A percentile compares a stretch with the other conserved stretches of the same genome.
These are phyloP conservation scores for Coemansia biformis DNA, from an alignment of 192 early-diverging fungal genomes.

Conservation along the genomic window DNA sequence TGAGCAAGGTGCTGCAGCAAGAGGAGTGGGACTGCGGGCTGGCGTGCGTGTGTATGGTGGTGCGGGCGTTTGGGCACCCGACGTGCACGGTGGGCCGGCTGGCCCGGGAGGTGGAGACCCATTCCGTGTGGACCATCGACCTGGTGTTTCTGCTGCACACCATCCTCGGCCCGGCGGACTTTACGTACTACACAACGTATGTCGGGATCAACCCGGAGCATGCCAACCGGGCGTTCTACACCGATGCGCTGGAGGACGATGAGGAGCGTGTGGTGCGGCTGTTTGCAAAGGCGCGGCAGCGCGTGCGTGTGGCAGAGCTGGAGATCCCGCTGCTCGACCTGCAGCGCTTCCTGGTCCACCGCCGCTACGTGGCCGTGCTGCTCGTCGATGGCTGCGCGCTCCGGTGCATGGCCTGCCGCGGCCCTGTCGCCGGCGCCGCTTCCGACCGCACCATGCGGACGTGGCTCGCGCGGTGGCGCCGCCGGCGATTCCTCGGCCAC, in stretches of 20 bases:
- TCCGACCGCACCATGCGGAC: conserved; percentile 12
- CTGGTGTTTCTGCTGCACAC: conserved; percentile 70
- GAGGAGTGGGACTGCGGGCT: conserved; percentile 83
- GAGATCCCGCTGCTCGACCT: conserved; percentile 75
- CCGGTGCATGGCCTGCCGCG: conserved; percentile 59
- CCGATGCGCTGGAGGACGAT: conserved; percentile 63
- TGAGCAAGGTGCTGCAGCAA: conserved; percentile 48
- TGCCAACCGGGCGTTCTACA: conserved; percentile 62
- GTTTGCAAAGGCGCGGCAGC: conserved; percentile 68
- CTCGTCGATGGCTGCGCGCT: conserved; percentile 69
- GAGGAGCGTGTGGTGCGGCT: conserved; percentile 65
- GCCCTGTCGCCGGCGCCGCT: conserved; percentile 1
- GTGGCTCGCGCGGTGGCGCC: conserved; percentile 20
- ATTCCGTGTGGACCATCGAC: conserved; percentile 90
- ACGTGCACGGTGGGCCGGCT: conserved; percentile 56
- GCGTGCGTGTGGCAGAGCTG: conserved; percentile 67
- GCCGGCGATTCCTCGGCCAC: conserved; percentile 67
- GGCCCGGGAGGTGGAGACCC: conserved; percentile 48
- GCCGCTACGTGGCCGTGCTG: conserved; percentile 69
- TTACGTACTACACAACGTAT: conserved; percentile 88
- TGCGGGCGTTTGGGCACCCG: conserved; percentile 57
- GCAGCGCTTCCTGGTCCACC: conserved; percentile 72
- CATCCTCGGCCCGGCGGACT: conserved; percentile 64
- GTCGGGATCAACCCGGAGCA: conserved; percentile 77
- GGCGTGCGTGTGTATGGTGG: conserved; percentile 76